Evolutionary conservation across 345 rosid species (phyloP), one percentile per base, ranked within the genome.

Genomic region (Carallia brachiata): DNA sequence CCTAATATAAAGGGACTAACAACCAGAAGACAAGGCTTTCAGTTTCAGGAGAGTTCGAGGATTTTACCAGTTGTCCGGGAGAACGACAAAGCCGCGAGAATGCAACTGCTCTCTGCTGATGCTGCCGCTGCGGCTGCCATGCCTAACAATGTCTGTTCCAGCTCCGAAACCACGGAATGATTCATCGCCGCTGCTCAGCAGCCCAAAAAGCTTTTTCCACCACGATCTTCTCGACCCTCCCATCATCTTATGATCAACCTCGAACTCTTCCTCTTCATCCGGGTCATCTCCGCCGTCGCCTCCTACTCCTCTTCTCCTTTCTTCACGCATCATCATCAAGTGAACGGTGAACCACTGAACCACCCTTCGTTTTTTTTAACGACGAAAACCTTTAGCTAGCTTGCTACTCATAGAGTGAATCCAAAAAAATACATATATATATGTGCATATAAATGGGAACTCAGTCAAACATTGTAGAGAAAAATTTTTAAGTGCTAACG

Each of bases 21-120:
- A 52, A 37, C 28, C 8, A 8, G 23, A 28, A 13, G 34, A 32
- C 17, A 23, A 52, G 52, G 19, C 23, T 9, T 2, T 10, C 39
- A n/a, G 6, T 40, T 6, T 7, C 40, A 17, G 39, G 34, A 40
- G 13, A 47, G 3, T 39, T 36, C 19, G 34, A n/a, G 23, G 37
- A 13, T 0, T 0, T 65, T 68, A 84, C 85, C 82, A 36, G 19
- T 72, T 62, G 16, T 70, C 78, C n/a, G 83, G 85, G 31, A 12
- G 83, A 62, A 84, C 44, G 17, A 79, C 59, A 1, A 7, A 74
- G 15, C 62, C 31, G 3, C 6, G 71, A 4, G 27, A 4, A 1
- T 47, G 4, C 0, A 67, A 52, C n/a, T 75, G 5, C 23, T n/a
- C 5, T 10, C 63, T 31, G 44, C 31, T 34, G 23, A 23, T 40